Base-by-base conservation (phyloP, 1,284 basidiomycete species). In the Rhodotorula sp. region DNA sequence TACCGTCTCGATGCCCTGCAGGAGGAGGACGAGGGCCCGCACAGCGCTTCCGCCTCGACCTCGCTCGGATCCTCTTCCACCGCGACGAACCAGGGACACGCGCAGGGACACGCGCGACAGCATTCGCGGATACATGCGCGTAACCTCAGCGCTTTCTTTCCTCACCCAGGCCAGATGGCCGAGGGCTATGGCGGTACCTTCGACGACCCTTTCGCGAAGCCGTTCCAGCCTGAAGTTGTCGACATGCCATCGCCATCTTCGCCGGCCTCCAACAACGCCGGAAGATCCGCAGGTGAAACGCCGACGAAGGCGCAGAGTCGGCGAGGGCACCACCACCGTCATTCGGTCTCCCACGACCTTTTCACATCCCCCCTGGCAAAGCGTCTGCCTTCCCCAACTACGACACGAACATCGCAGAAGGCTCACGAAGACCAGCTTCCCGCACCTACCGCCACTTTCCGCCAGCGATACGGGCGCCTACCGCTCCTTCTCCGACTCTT, bases 281-380 rank as follows among this genome's bases (percentile, higher is more conserved):
- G n/a, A 13, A n/a, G 54, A 28, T n/a, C 6, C 48, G 31, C 10
- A 11, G 8, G 31, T 4, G 44, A 26, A 4, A 53, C 64, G 18
- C 51, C 69, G 13, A 24, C 59, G 2, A 40, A 47, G 53, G 22
- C 53, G 13, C 65, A 44, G 40, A 44, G 11, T 18, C 40, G 74
- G 3, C 30, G 77, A 18, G 78, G 77, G 1, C 75, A 78, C 52
- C 75, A 77, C 48, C 94, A 96, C 78, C 91, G 92, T 78, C 93
- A 95, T 80, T 96, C 92, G 0, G 80, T 94, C 31, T 95, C 92
- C 1, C 93, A 95, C 80, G 93, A 91, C 78, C 93, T 95, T 81
- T 95, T 95, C 82, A 89, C 89, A 0, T 92, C 91, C 77, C 85
- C 5, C 30, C 47, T 40, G 46, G 28, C 34, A 55, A 62, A 22